A percentile compares a stretch with the other conserved stretches of the same genome.
phyloP scores from a whole-genome alignment of 2,329 filamentous ascomycete genomes.

The Diaporthe destruens region DNA sequence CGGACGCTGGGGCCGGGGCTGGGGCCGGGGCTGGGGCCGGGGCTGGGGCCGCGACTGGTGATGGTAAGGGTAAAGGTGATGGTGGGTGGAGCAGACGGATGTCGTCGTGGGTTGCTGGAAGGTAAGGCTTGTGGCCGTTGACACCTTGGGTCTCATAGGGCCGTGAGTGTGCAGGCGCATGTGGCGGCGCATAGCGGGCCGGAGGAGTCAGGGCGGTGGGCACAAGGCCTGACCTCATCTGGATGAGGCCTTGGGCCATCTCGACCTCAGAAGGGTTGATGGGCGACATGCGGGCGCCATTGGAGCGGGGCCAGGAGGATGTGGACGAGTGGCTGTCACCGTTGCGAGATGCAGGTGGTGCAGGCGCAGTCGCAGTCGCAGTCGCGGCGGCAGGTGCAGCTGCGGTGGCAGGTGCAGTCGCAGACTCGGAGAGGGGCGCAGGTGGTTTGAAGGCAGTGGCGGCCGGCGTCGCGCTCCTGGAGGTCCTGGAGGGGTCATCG shows the following conservation, averaged over 20 bases:
- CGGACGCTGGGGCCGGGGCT: too few relatives aligned
- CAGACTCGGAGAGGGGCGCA: not conserved
- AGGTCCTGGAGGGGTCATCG: slow-evolving; percentile 32
- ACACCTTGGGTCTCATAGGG: slow-evolving; percentile 2
- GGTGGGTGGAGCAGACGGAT: not conserved
- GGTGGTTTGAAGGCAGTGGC: slow-evolving; percentile 9
- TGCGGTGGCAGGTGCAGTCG: too few relatives aligned
- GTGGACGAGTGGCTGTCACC: slow-evolving; percentile 10
- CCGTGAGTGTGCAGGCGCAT: not conserved
- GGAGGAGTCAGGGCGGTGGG: slow-evolving; percentile 36
- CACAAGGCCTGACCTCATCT: slow-evolving; percentile 40
- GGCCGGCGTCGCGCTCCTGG: slow-evolving; percentile 23
- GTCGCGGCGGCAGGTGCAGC: not conserved
- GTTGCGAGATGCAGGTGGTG: not conserved
- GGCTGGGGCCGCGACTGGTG: not conserved
- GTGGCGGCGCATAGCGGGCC: slow-evolving; percentile 27
- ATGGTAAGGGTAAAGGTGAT: not conserved
- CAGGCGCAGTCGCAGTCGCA: not conserved
- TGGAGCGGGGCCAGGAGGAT: slow-evolving; percentile 5
- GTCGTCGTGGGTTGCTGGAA: not conserved
- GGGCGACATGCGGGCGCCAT: slow-evolving; percentile 10
- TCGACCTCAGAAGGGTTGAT: slow-evolving; percentile 35
- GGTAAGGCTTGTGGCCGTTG: slow-evolving; percentile 22
- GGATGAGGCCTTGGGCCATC: slow-evolving; percentile 38
- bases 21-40: not conserved